These are phyloP conservation scores for Conoideocrella luteorostrata DNA, from an alignment of 2,329 filamentous ascomycete genomes.

Conservation along the genomic window DNA sequence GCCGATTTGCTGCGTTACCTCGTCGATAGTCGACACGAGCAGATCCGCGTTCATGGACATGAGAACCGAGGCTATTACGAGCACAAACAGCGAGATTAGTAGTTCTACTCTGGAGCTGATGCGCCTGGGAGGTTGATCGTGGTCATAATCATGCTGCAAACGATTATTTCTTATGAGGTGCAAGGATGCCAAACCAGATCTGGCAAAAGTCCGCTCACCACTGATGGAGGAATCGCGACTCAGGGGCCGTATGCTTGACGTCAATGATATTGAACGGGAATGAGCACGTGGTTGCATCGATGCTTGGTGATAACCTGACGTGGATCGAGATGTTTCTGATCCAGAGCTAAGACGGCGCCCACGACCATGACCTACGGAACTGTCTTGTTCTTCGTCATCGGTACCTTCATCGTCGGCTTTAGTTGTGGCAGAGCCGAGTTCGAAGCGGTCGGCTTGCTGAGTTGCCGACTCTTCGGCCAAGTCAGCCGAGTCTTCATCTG, in stretches of 20 bases:
- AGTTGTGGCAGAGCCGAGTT: slow-evolving; percentile 4
- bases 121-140: neutral
- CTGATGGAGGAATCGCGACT: slow-evolving; percentile 17
- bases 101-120: neutral
- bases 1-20: slow-evolving; percentile 40
- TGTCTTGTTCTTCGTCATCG: slow-evolving; percentile 6
- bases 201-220: slow-evolving; percentile 10
- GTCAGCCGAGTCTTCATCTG: slow-evolving; percentile 15
- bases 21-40: slow-evolving; percentile 52
- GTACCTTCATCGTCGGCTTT: slow-evolving; percentile 2
- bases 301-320: slow-evolving; percentile 14
- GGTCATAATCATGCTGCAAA: slow-evolving; percentile 4
- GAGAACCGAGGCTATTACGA: slow-evolving; percentile 47
- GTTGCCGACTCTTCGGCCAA: neutral
- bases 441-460: slow-evolving; percentile 8
- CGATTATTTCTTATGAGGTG: slow-evolving; percentile 13
- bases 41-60: slow-evolving; percentile 57
- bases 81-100: slow-evolving; percentile 39
- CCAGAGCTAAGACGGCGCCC: neutral
- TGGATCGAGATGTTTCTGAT: neutral
- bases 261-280: slow-evolving; percentile 20
- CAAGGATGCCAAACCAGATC: slow-evolving; percentile 15
- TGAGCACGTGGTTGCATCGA: slow-evolving; percentile 14
- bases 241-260: slow-evolving; percentile 14
- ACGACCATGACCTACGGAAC: neutral